Percentiles rank a stretch among this genome's conserved stretches.
Conservation (phyloP, 768 basidiomycete genomes). For the Peribolospora baueri region DNA sequence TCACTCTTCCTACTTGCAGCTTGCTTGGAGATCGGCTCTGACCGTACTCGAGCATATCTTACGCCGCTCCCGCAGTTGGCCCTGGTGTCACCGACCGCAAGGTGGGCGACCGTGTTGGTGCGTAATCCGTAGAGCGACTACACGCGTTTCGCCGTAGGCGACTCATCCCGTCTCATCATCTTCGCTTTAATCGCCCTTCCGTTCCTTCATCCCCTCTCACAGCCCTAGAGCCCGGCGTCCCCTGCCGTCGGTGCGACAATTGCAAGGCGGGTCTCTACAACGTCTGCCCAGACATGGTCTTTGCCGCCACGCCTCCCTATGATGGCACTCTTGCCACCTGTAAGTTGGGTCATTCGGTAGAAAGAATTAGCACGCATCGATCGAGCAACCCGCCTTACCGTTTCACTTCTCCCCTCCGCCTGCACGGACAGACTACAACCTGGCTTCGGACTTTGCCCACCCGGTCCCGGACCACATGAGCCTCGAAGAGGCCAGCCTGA, state of each 20-base stretch:
- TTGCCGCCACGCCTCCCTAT: constrained; percentile 66
- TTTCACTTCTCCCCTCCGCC: too few relatives aligned
- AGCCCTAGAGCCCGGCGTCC: too few relatives aligned
- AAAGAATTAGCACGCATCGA: too few relatives aligned
- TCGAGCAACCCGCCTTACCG: too few relatives aligned
- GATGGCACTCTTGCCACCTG: constrained; percentile 46
- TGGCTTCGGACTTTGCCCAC: too few relatives aligned
- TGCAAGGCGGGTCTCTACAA: constrained; percentile 71
- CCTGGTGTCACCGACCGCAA: constrained; percentile 48
- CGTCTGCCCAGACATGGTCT: constrained; percentile 54
- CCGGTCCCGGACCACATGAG: too few relatives aligned
- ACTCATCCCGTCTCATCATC: neutral
- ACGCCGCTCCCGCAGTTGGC: constrained; percentile 31
- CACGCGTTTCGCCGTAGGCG: too few relatives aligned
- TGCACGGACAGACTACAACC: too few relatives aligned
- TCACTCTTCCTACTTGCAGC: neutral
- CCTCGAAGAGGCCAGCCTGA: too few relatives aligned
- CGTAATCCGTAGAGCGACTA: constrained; percentile 49
- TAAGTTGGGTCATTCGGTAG: too few relatives aligned
- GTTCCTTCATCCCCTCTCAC: neutral
- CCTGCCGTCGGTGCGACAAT: constrained; percentile 3
- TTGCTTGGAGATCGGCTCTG: neutral
- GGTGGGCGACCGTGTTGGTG: constrained; percentile 62
- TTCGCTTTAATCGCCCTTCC: neutral
- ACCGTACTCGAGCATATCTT: neutral